Base-by-base conservation (phyloP, 169 alveolate genomes). In the Sarcocystis neurona region DNA sequence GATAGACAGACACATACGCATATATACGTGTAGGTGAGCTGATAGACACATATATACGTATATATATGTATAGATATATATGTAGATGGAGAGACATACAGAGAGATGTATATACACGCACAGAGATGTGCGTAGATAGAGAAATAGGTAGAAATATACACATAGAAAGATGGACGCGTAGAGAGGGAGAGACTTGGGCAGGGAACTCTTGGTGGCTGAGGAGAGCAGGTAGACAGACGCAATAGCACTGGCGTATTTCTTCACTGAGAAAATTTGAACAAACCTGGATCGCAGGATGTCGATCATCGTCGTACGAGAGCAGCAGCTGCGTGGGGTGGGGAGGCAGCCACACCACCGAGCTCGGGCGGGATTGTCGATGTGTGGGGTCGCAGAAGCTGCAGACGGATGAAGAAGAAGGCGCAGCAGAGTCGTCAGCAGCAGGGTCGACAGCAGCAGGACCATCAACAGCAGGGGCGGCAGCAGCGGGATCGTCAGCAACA, bases 351-450 rank as follows among this genome's bases (percentile, higher is more conserved):
- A 93, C 90, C 39, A 93, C 68, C n/a, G 94, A 84, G 50, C 90
- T 78, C 2, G 94, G 89, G 23, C 94, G 93, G 32, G 89, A 68
- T 1, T 85, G 88, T 23, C 95, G 92, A 41, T 93, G 92, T 30
- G 94, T 92, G 20, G 95, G 95, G 84, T 91, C 95, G 44, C 94
- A 80, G 79, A 93, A 93, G 41, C 94, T 90, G 88, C 0, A n/a
- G n/a, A 46, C 32, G 32, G 18, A 18, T 39, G 23, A 8, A 32
- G 37, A 8, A 50, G 39, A 50, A 5, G 30, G 1, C 44, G 0
- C 72, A 32, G 2, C 20, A 27, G 0, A n/a, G 0, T 5, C n/a
- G n/a, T 60, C 18, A 15, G 44, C 32, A 8, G 32, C 23, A 46
- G 47, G n/a, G 43, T 44, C 15, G 58, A n/a, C 53, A 3, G 18